Percentiles rank a stretch among this genome's conserved stretches.
Evolutionary conservation across 2,329 filamentous ascomycete species (phyloP).

Genomic region (Colletotrichum graminicola): DNA sequence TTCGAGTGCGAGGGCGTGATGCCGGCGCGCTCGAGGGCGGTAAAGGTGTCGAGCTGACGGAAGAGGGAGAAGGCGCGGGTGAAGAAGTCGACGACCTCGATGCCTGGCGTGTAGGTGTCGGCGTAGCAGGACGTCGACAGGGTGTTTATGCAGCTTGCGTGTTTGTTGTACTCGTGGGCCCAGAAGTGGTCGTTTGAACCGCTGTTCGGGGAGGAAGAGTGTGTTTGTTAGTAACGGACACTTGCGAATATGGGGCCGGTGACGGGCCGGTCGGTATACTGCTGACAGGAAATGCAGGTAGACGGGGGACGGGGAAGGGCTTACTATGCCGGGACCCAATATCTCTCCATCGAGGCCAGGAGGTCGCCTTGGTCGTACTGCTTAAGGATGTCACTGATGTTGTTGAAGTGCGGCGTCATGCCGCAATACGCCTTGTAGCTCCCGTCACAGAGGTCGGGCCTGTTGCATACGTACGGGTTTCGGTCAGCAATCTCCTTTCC

Average conservation of each 20-base stretch:
- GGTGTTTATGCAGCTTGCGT: slow-evolving; percentile 79
- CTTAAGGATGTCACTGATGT: slow-evolving; percentile 57
- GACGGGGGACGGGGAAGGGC: slow-evolving; percentile 38
- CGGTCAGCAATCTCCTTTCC: neutral
- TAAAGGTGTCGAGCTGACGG: slow-evolving; percentile 57
- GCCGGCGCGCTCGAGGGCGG: slow-evolving; percentile 52
- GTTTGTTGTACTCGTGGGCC: slow-evolving; percentile 79
- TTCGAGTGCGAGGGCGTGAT: slow-evolving; percentile 52
- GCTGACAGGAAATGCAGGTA: neutral
- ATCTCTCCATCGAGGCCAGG: slow-evolving; percentile 56
- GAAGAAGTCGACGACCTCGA: slow-evolving; percentile 62
- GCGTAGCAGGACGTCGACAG: slow-evolving; percentile 74
- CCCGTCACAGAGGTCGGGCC: slow-evolving; percentile 60
- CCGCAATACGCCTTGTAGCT: slow-evolving; percentile 58
- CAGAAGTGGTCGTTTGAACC: slow-evolving; percentile 65
- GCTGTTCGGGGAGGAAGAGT: slow-evolving; percentile 41
- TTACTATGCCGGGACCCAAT: slow-evolving; percentile 57
- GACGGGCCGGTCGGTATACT: neutral
- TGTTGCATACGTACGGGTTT: slow-evolving; percentile 34
- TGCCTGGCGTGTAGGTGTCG: slow-evolving; percentile 58
- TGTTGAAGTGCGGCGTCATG: slow-evolving; percentile 56
- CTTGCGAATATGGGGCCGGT: neutral
- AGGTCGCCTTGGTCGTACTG: slow-evolving; percentile 55
- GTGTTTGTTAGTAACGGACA: slow-evolving; percentile 12
- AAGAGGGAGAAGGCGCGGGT: slow-evolving; percentile 57